These are phyloP conservation scores for Ilyonectria mors-panacis DNA, from an alignment of 2,329 filamentous ascomycete genomes.

Conservation along the genomic window DNA sequence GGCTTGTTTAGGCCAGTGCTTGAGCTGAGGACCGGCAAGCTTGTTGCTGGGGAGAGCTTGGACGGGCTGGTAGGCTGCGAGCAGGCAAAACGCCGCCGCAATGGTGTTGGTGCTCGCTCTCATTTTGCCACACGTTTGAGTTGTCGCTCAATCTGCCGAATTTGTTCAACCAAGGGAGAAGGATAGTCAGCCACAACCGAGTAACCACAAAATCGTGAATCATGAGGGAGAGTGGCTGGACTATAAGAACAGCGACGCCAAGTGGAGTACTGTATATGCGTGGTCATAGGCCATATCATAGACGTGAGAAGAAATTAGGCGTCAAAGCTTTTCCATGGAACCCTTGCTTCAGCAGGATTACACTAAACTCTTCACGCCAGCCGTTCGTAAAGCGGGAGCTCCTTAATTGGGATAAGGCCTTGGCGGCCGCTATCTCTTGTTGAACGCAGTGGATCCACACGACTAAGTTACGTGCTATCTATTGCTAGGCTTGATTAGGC, in stretches of 20 bases:
- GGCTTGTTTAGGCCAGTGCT: slow-evolving; percentile 56
- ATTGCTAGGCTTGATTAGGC: background rate
- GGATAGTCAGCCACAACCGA: background rate
- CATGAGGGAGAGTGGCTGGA: background rate
- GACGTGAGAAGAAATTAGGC: background rate
- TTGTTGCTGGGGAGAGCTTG: slow-evolving; percentile 31
- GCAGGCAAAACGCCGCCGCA: slow-evolving; percentile 38
- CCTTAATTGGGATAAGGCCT: background rate
- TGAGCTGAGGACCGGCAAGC: slow-evolving; percentile 41
- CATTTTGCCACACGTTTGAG: slow-evolving; percentile 26
- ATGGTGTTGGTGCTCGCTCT: slow-evolving; percentile 28
- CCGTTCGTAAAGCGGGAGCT: background rate
- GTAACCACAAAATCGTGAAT: background rate
- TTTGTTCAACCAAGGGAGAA: background rate
- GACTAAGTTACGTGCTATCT: background rate
- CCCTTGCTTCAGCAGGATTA: background rate
- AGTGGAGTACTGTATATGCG: background rate
- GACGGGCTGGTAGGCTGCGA: slow-evolving; percentile 29
- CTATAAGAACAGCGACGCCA: background rate
- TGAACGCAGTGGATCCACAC: background rate
- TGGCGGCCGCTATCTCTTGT: background rate
- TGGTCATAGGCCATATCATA: background rate
- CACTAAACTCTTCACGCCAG: background rate
- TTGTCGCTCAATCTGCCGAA: background rate
- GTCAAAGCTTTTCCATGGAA: background rate